Conservation (phyloP, 768 basidiomycete species). For the Pulveroboletus sp. region DNA sequence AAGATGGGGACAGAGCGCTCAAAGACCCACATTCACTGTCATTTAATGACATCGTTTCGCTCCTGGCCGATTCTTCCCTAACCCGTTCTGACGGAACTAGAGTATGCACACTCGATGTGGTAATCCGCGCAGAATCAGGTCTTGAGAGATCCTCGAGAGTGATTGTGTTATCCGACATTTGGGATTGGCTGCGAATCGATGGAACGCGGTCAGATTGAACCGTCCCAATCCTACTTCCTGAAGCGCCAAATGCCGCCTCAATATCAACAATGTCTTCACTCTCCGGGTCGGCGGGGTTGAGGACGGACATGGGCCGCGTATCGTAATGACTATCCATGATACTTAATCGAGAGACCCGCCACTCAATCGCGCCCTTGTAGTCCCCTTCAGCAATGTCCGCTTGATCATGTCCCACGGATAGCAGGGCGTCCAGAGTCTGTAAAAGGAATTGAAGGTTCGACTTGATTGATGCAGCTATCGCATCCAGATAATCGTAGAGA, state of each 20-base stretch:
- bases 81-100: constrained; percentile 20
- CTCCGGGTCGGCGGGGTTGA: constrained; percentile 37
- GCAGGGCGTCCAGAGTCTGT: constrained; percentile 57
- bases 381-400: constrained; percentile 64
- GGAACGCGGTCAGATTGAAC: constrained; percentile 21
- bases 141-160: constrained; percentile 27
- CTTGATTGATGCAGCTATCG: constrained; percentile 47
- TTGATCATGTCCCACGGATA: constrained; percentile 66
- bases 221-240: constrained; percentile 31
- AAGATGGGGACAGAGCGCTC: background rate
- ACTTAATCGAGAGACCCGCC: constrained; percentile 70
- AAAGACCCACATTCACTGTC: constrained; percentile 24
- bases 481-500: constrained; percentile 42
- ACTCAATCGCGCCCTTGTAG: constrained; percentile 71
- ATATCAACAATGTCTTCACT: constrained; percentile 56
- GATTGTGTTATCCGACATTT: constrained; percentile 33
- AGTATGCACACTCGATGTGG: constrained; percentile 22
- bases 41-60: constrained; percentile 18
- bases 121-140: constrained; percentile 15
- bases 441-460: constrained; percentile 53
- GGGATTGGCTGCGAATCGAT: constrained; percentile 30
- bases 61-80: constrained; percentile 15
- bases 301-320: constrained; percentile 37
- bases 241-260: constrained; percentile 44
- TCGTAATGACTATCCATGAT: constrained; percentile 49